Evolutionary conservation across 2,329 filamentous ascomycete genomes (phyloP).

Genomic region (Helotiales sp.): DNA sequence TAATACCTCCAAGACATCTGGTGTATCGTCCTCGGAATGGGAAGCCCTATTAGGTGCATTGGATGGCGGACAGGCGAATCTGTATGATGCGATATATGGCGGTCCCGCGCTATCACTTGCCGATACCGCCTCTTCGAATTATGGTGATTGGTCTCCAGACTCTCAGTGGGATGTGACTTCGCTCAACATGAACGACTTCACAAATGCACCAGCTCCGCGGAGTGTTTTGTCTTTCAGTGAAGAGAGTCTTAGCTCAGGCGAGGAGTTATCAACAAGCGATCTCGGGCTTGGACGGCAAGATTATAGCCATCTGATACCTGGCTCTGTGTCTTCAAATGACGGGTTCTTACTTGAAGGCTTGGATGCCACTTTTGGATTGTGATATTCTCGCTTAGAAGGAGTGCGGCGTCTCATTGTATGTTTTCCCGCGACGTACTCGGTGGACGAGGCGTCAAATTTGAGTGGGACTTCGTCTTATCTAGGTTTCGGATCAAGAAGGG

Average conservation of each 20-base stretch:
- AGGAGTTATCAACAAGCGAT: constrained; percentile 37
- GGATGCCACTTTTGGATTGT: constrained; percentile 43
- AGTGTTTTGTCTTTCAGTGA: constrained; percentile 61
- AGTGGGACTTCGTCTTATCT: not conserved
- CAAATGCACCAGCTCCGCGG: constrained; percentile 39
- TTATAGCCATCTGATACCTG: constrained; percentile 20
- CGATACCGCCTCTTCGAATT: constrained; percentile 24
- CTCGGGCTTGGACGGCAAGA: constrained; percentile 23
- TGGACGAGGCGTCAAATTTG: not conserved
- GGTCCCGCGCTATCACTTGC: constrained; percentile 47
- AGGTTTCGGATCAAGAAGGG: not conserved
- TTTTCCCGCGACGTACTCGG: not conserved
- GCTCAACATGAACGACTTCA: constrained; percentile 40
- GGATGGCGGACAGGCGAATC: constrained; percentile 76
- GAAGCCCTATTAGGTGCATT: constrained; percentile 78
- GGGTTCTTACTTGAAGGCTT: constrained; percentile 36
- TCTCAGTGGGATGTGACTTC: constrained; percentile 47
- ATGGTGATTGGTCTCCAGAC: constrained; percentile 55
- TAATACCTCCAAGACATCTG: constrained; percentile 42
- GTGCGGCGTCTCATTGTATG: not conserved
- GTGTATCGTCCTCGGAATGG: constrained; percentile 71
- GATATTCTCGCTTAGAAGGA: constrained; percentile 1
- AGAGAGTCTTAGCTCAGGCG: constrained; percentile 56
- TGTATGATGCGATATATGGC: constrained; percentile 82
- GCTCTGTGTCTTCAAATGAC: constrained; percentile 12